Evolutionary conservation across 139 green algal species (phyloP).

Genomic region (Micractinium conductrix): DNA sequence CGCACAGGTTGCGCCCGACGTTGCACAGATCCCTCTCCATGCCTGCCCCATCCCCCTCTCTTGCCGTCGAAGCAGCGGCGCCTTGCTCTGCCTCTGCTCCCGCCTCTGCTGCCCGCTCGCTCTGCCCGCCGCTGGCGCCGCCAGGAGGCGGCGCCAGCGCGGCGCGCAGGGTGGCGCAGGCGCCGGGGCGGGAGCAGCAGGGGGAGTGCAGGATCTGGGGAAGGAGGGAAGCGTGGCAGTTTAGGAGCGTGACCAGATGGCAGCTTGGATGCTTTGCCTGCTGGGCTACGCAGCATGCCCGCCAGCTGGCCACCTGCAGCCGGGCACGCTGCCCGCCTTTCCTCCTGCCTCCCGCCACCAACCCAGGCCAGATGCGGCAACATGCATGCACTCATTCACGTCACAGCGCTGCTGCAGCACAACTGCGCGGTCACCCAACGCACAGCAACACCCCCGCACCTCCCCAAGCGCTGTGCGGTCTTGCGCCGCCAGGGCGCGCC

Average conservation of each 20-base stretch:
- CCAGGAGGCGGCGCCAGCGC: background rate
- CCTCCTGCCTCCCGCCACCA: no score
- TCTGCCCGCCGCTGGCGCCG: no score
- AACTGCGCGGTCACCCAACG: background rate
- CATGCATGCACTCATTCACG: no score
- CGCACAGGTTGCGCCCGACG: conserved; percentile 22
- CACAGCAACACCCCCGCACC: background rate
- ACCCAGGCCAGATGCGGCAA: no score
- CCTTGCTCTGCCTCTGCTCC: conserved; percentile 7
- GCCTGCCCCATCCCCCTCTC: background rate
- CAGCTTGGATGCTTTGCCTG: no score
- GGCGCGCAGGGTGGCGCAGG: conserved; percentile 19
- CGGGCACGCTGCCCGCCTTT: no score
- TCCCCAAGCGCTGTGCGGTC: background rate
- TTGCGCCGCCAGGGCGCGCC: background rate
- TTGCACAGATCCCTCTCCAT: conserved; percentile 13
- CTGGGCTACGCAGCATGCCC: no score
- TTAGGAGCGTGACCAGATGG: no score
- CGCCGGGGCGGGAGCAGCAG: conserved; percentile 26
- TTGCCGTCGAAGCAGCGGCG: background rate
- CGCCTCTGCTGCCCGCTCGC: background rate
- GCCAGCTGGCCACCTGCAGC: no score
- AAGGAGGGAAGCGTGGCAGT: background rate
- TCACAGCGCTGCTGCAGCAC: no score
- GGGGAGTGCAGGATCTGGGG: conserved; percentile 1